These are phyloP conservation scores for Cenchrus americanus DNA, from an alignment of 176 grass and related monocot species.

Conservation along the genomic window DNA sequence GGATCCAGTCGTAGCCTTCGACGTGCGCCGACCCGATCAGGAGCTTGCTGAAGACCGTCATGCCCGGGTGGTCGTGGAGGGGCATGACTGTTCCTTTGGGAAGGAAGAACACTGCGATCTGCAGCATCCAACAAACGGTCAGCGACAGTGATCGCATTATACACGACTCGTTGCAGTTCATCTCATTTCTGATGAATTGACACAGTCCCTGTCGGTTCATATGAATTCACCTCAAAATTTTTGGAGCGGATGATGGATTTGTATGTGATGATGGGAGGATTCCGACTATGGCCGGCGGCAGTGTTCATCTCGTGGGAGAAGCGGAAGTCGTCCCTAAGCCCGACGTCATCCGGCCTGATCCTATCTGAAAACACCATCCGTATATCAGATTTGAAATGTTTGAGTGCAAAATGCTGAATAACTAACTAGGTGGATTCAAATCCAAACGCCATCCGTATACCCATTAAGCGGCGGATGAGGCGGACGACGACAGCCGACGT, in stretches of 20 bases:
- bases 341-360: slow-evolving; percentile 51
- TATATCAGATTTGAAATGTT: neutral
- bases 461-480: slow-evolving; percentile 38
- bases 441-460: neutral
- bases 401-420: no score
- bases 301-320: slow-evolving; percentile 33
- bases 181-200: neutral
- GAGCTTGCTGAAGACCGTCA: slow-evolving; percentile 68
- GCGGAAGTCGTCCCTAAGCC: slow-evolving; percentile 43
- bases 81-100: slow-evolving; percentile 48
- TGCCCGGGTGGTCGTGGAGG: slow-evolving; percentile 64
- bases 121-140: neutral
- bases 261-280: slow-evolving; percentile 47
- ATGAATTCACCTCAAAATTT: slow-evolving; percentile 52
- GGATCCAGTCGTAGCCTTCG: slow-evolving; percentile 57
- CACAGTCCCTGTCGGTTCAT: neutral
- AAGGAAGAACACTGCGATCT: slow-evolving; percentile 65
- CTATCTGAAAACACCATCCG: slow-evolving; percentile 29
- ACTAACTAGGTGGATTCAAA: no score
- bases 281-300: neutral
- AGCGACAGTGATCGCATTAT: neutral
- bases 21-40: slow-evolving; percentile 56
- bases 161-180: neutral
- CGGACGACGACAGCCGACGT: slow-evolving; percentile 7
- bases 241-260: slow-evolving; percentile 43